These are phyloP conservation scores for Filosporella fistucella DNA, from an alignment of 495 filamentous ascomycete species.

Conservation along the genomic window DNA sequence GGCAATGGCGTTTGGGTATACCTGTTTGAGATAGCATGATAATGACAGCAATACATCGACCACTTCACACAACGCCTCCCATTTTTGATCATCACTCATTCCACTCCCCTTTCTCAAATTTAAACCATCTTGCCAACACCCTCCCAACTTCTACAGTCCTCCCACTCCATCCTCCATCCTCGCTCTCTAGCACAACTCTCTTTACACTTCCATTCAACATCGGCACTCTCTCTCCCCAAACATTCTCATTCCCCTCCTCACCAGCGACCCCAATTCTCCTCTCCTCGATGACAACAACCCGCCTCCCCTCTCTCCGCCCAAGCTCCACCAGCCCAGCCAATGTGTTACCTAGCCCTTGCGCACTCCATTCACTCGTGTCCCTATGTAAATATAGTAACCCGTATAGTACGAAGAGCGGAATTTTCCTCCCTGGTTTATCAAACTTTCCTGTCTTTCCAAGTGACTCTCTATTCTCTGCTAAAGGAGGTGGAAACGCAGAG, in stretches of 20 bases:
- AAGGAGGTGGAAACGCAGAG: conserved; percentile 25
- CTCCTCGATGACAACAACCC: conserved; percentile 21
- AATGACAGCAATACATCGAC: conserved; percentile 18
- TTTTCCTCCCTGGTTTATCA: conserved; percentile 11
- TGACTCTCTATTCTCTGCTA: not conserved
- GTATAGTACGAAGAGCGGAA: conserved; percentile 54
- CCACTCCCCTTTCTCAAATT: conserved; percentile 18
- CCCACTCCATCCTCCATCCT: conserved; percentile 59
- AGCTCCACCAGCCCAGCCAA: conserved; percentile 65
- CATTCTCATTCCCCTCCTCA: conserved; percentile 22
- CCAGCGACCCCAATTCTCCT: conserved; percentile 26
- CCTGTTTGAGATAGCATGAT: conserved; percentile 22
- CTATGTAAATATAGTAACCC: conserved; percentile 64
- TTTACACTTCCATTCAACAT: conserved; percentile 57
- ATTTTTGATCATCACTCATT: not conserved
- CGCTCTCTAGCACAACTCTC: conserved; percentile 35
- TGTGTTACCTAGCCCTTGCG: conserved; percentile 72
- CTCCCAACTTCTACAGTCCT: conserved; percentile 59
- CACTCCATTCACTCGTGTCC: conserved; percentile 75
- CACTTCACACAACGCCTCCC: not conserved
- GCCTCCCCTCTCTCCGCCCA: conserved; percentile 32
- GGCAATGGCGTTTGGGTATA: conserved; percentile 25
- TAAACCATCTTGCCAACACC: conserved; percentile 70
- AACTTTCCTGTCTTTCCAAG: not conserved
- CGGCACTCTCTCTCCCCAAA: conserved; percentile 48